Conservation (phyloP, 129 eudicot genomes). For the Tagetes patula region DNA sequence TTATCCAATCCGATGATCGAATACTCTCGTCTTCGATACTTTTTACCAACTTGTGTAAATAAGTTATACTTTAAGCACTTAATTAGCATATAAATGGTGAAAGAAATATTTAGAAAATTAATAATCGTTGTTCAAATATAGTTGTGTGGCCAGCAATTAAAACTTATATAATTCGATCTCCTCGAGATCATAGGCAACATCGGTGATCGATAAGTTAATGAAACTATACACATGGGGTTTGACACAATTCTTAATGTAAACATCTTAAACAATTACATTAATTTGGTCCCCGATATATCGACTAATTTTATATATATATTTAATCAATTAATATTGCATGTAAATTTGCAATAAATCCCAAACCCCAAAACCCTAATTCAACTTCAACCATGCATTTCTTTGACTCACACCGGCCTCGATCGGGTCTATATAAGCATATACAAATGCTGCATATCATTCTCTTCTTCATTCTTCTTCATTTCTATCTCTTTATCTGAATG, state of each 20-base stretch:
- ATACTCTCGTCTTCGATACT: too few species aligned
- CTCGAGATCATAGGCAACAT: constrained; percentile 53
- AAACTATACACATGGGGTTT: constrained; percentile 58
- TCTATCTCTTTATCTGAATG: constrained; percentile 13
- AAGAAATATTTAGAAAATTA: not conserved
- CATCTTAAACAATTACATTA: constrained; percentile 33
- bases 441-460: constrained; percentile 37
- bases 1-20: too few species aligned
- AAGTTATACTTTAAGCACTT: too few species aligned
- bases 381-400: constrained; percentile 36
- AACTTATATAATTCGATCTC: not conserved
- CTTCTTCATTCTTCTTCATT: constrained; percentile 27
- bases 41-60: too few species aligned
- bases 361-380: constrained; percentile 24
- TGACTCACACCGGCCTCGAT: constrained; percentile 29
- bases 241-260: constrained; percentile 45
- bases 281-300: constrained; percentile 40
- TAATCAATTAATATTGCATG: constrained; percentile 4
- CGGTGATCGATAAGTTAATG: constrained; percentile 34
- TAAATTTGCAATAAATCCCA: constrained; percentile 20
- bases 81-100: too few species aligned
- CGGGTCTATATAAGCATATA: constrained; percentile 30
- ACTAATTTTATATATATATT: too few species aligned
- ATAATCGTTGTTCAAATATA: constrained; percentile 23
- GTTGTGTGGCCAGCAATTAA: constrained; percentile 19